These are phyloP conservation scores for Neopestalotiopsis clavispora DNA, from an alignment of 2,329 filamentous ascomycete genomes.

Conservation along the genomic window DNA sequence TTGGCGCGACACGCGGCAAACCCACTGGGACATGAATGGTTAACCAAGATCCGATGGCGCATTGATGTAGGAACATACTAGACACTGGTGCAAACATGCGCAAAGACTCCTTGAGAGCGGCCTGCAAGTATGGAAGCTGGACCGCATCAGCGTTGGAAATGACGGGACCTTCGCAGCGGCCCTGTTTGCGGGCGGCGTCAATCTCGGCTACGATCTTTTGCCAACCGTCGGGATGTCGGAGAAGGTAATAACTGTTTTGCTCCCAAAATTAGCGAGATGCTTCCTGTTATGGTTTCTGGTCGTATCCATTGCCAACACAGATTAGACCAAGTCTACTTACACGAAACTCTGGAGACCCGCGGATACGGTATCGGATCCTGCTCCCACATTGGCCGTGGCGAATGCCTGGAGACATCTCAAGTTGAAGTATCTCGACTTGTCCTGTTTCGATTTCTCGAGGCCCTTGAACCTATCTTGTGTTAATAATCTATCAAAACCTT, in stretches of 20 bases:
- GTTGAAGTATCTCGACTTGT: not conserved
- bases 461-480: not conserved
- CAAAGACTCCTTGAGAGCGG: conserved; percentile 8
- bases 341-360: conserved; percentile 3
- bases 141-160: not conserved
- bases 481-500: no score
- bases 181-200: not conserved
- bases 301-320: not conserved
- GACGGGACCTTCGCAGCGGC: not conserved
- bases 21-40: conserved; percentile 17
- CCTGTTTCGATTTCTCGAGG: not conserved
- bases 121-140: conserved; percentile 7
- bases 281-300: not conserved
- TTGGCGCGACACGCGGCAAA: conserved; percentile 22
- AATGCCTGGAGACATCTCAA: not conserved
- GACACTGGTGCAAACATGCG: conserved; percentile 12
- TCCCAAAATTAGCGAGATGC: no score
- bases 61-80: not conserved
- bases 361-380: conserved; percentile 12
- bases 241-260: not conserved
- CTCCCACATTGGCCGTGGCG: conserved; percentile 8
- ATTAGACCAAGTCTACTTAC: not conserved
- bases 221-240: conserved; percentile 1
- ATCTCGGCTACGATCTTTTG: not conserved
- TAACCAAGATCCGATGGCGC: no score